Evolutionary conservation across 2,329 filamentous ascomycete species (phyloP).

Genomic region (Pseudopithomyces chartarum): DNA sequence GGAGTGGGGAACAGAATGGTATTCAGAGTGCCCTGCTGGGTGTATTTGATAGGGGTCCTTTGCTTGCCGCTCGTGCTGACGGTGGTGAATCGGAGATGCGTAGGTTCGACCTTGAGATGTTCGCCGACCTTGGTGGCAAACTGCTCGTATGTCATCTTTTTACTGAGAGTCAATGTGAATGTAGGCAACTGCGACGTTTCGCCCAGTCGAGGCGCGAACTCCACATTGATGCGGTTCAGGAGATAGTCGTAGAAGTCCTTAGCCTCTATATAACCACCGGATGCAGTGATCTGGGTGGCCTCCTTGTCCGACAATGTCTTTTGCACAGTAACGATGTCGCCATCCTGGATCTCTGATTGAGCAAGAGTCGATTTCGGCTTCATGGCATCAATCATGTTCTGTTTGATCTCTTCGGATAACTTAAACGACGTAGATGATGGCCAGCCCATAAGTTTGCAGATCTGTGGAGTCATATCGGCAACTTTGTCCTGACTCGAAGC

Average conservation of each 20-base stretch:
- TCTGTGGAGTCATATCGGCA: conserved; percentile 77
- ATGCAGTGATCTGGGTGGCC: conserved; percentile 32
- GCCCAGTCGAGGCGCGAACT: conserved; percentile 72
- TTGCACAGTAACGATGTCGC: conserved; percentile 96
- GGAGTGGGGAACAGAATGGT: conserved; percentile 75
- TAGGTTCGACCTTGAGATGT: conserved; percentile 75
- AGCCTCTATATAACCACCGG: conserved; percentile 66
- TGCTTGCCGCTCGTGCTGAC: conserved; percentile 81
- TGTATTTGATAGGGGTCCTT: conserved; percentile 78
- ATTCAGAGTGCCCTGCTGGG: conserved; percentile 69
- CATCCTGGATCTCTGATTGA: conserved; percentile 92
- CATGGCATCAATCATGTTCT: conserved; percentile 93
- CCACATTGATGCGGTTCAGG: conserved; percentile 78
- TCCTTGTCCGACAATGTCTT: conserved; percentile 60
- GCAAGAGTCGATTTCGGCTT: conserved; percentile 89
- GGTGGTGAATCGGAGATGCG: conserved; percentile 89
- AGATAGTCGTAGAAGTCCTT: conserved; percentile 93
- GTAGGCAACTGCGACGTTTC: conserved; percentile 61
- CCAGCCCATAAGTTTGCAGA: conserved; percentile 86
- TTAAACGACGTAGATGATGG: conserved; percentile 71
- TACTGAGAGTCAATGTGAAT: conserved; percentile 80
- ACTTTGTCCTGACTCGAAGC: conserved; percentile 88
- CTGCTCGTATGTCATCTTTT: conserved; percentile 88
- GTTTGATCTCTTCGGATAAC: conserved; percentile 97
- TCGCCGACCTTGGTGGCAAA: conserved; percentile 83